Conservation (phyloP, 441 rosid species). For the Euphorbia schlechtendalii region DNA sequence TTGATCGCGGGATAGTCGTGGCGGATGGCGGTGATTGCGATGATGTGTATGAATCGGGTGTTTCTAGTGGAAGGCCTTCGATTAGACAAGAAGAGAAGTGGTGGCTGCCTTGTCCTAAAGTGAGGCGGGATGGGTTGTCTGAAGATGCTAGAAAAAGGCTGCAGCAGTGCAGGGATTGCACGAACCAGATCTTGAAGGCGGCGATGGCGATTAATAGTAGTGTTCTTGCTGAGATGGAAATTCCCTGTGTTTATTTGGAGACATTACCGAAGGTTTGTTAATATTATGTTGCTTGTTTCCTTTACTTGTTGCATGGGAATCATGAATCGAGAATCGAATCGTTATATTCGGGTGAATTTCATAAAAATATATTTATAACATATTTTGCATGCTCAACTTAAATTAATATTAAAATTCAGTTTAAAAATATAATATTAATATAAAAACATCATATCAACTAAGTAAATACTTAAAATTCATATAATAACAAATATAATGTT, state of each 20-base stretch:
- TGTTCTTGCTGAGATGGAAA: constrained; percentile 88
- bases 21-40: constrained; percentile 52
- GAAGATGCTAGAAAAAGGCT: constrained; percentile 69
- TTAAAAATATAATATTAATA: too few relatives aligned
- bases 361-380: too few relatives aligned
- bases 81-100: constrained; percentile 96
- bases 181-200: constrained; percentile 91
- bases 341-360: too few relatives aligned
- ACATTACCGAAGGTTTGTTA: constrained; percentile 74
- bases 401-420: too few relatives aligned
- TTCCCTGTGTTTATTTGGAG: constrained; percentile 77
- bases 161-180: constrained; percentile 83
- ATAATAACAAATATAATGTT: too few relatives aligned
- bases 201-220: constrained; percentile 93
- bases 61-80: constrained; percentile 53
- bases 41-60: constrained; percentile 36
- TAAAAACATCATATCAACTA: too few relatives aligned
- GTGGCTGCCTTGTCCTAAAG: constrained; percentile 97
- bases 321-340: too few relatives aligned
- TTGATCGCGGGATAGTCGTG: constrained; percentile 73
- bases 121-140: constrained; percentile 67
- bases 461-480: too few relatives aligned
- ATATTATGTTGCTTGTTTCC: too few relatives aligned
- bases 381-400: too few relatives aligned
- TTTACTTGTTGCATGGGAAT: too few relatives aligned